Conservation (phyloP, 148 eudicot species). For the Fagopyrum tataricum region DNA sequence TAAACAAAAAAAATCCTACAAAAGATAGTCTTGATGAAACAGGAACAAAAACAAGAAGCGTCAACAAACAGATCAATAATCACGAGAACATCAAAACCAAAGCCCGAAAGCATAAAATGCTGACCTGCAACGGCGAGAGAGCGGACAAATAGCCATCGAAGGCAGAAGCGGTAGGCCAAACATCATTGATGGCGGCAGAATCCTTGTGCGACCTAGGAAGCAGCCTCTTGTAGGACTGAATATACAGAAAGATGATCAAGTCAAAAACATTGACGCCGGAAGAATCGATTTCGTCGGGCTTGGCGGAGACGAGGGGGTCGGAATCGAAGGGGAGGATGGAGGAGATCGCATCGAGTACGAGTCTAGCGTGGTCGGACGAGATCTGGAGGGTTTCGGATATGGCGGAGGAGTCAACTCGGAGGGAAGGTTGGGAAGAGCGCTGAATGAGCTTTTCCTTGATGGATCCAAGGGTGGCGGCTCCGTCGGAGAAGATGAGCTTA, state of each 20-base stretch:
- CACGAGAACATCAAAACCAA: neutral
- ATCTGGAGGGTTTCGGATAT: slow-evolving; percentile 53
- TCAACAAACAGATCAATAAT: neutral
- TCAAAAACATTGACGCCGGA: slow-evolving; percentile 59
- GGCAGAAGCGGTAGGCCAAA: slow-evolving; percentile 92
- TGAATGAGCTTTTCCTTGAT: slow-evolving; percentile 52
- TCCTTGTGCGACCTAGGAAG: slow-evolving; percentile 80
- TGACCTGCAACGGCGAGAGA: slow-evolving; percentile 93
- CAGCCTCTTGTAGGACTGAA: slow-evolving; percentile 82
- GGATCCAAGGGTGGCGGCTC: slow-evolving; percentile 42
- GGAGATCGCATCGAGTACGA: slow-evolving; percentile 61
- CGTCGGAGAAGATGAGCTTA: slow-evolving; percentile 84
- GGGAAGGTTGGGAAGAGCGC: slow-evolving; percentile 18
- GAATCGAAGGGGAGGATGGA: slow-evolving; percentile 46
- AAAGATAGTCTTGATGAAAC: neutral
- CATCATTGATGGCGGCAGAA: slow-evolving; percentile 88
- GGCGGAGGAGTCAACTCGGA: slow-evolving; percentile 36
- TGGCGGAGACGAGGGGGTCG: slow-evolving; percentile 47
- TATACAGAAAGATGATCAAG: slow-evolving; percentile 66
- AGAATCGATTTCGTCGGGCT: slow-evolving; percentile 33
- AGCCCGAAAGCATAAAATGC: neutral
- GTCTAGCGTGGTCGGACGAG: slow-evolving; percentile 52
- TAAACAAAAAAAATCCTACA: neutral
- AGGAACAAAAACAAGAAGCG: neutral
- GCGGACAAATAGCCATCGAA: slow-evolving; percentile 88